Evolutionary conservation across 73 alveolate genomes (phyloP).

Genomic region (Paramecium bursaria): DNA sequence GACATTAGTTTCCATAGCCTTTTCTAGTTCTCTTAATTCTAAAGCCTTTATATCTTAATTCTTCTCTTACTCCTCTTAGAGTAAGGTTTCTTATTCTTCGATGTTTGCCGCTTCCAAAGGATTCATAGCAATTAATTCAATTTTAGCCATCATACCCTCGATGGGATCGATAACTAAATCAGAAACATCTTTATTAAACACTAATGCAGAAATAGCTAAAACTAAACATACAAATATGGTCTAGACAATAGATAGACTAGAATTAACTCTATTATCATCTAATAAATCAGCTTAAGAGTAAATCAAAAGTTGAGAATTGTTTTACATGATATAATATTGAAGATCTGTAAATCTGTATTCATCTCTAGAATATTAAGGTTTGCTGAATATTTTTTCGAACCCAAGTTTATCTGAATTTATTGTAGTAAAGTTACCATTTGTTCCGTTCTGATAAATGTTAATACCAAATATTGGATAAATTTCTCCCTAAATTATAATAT

Average conservation of each 20-base stretch:
- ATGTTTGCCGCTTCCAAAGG: conserved; percentile 86
- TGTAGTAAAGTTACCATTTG: too few species aligned
- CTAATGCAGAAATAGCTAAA: conserved; percentile 74
- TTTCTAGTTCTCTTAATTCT: conserved; percentile 53
- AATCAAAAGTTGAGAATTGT: conserved; percentile 4
- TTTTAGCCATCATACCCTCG: conserved; percentile 85
- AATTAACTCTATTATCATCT: conserved; percentile 69
- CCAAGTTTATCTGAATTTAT: too few species aligned
- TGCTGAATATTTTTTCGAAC: background rate
- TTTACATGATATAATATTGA: background rate
- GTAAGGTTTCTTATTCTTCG: conserved; percentile 73
- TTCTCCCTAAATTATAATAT: too few species aligned
- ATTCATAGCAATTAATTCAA: conserved; percentile 82
- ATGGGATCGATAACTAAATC: conserved; percentile 85
- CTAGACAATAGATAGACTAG: conserved; percentile 78
- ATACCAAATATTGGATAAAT: conserved; percentile 21
- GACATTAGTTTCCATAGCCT: conserved; percentile 87
- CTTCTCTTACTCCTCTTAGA: conserved; percentile 62
- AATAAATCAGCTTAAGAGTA: conserved; percentile 73
- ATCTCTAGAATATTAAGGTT: conserved; percentile 17
- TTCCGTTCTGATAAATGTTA: background rate
- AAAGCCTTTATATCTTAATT: conserved; percentile 54
- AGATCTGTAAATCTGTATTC: conserved; percentile 45
- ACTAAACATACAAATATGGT: conserved; percentile 79
- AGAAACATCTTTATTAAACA: conserved; percentile 82